phyloP scores from a whole-genome alignment of 768 basidiomycete species.

The Amanita pallidorosea region DNA sequence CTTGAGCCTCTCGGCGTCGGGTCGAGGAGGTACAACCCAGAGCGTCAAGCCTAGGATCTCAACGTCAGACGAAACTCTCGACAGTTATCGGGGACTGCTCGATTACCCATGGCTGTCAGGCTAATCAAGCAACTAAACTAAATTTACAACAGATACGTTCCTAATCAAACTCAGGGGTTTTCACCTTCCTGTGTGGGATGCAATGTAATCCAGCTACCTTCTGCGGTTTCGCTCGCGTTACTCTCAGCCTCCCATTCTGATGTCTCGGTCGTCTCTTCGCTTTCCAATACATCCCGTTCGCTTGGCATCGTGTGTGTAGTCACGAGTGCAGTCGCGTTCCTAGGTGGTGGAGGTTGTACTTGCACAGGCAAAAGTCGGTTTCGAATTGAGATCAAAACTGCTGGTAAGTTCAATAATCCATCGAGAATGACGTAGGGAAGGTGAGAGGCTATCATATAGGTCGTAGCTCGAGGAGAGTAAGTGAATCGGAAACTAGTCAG shows the following conservation, averaged over 20 bases:
- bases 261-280: slow-evolving; percentile 26
- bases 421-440: slow-evolving; percentile 61
- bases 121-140: neutral
- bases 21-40: slow-evolving; percentile 58
- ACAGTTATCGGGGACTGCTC: neutral
- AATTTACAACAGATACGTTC: neutral
- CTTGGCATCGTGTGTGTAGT: slow-evolving; percentile 6
- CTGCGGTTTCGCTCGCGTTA: slow-evolving; percentile 42
- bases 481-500: neutral
- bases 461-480: slow-evolving; percentile 36
- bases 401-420: slow-evolving; percentile 52
- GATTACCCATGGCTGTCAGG: neutral
- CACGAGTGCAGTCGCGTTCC: slow-evolving; percentile 16
- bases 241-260: slow-evolving; percentile 68
- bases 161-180: neutral
- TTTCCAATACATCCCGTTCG: slow-evolving; percentile 9
- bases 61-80: neutral
- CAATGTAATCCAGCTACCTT: slow-evolving; percentile 65
- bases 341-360: slow-evolving; percentile 26
- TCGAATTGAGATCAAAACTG: slow-evolving; percentile 49
- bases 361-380: slow-evolving; percentile 47
- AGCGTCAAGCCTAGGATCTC: slow-evolving; percentile 39
- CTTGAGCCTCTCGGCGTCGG: slow-evolving; percentile 31
- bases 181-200: slow-evolving; percentile 10
- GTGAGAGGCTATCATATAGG: slow-evolving; percentile 60